Evolutionary conservation across 768 basidiomycete species (phyloP).

Genomic region (Suillus plorans): DNA sequence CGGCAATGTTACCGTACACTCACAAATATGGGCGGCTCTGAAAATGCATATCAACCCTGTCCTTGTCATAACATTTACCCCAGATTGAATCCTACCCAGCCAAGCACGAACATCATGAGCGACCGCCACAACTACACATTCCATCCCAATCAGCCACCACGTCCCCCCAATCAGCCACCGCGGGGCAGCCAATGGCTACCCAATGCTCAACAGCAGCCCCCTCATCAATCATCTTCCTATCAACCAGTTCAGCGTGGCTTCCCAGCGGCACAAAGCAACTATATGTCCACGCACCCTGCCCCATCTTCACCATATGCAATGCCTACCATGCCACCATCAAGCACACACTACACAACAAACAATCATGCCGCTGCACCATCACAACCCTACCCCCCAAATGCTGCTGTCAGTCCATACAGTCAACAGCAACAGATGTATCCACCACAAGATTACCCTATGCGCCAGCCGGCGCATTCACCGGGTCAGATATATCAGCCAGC

Average conservation of each 20-base stretch:
- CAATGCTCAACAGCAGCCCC: conserved; percentile 19
- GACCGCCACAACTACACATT: conserved; percentile 33
- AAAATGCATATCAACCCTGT: conserved; percentile 35
- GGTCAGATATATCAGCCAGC: conserved; percentile 13
- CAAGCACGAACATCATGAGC: conserved; percentile 19
- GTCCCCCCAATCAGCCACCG: neutral
- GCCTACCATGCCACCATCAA: conserved; percentile 1
- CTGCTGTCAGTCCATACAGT: conserved; percentile 18
- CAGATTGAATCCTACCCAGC: neutral
- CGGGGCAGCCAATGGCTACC: conserved; percentile 25
- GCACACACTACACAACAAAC: conserved; percentile 19
- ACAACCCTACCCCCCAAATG: conserved; percentile 21
- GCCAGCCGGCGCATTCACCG: conserved; percentile 36
- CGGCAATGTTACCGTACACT: conserved; percentile 31
- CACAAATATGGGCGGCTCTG: conserved; percentile 30
- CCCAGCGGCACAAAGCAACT: conserved; percentile 7
- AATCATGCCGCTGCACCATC: conserved; percentile 16
- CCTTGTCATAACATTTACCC: neutral
- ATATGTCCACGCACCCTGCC: conserved; percentile 19
- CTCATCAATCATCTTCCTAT: conserved; percentile 26
- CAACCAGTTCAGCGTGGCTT: conserved; percentile 12
- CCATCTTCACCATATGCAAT: conserved; percentile 22
- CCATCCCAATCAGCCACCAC: conserved; percentile 12
- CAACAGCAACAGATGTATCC: conserved; percentile 28
- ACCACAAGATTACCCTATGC: conserved; percentile 23